These are phyloP conservation scores for Salix caprea DNA, from an alignment of 345 rosid species.

Conservation along the genomic window DNA sequence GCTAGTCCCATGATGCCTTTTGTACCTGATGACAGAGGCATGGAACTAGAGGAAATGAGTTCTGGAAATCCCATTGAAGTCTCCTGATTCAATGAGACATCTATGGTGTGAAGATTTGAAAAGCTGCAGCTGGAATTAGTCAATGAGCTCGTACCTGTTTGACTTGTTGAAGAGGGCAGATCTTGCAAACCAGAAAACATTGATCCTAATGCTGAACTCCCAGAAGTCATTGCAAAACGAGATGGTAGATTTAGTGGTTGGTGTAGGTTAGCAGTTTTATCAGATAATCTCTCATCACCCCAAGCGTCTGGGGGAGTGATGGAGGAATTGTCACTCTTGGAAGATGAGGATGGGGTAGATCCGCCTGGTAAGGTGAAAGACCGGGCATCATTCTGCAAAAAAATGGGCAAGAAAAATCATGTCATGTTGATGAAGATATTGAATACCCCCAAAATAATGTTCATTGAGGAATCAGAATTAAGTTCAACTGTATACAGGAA, in stretches of 20 bases:
- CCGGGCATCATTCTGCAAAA: conserved; percentile 57
- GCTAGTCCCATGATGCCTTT: conserved; percentile 44
- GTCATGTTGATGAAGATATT: not conserved
- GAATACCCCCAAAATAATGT: not conserved
- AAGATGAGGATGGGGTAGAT: conserved; percentile 59
- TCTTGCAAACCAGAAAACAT: conserved; percentile 66
- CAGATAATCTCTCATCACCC: conserved; percentile 89
- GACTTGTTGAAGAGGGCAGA: conserved; percentile 48
- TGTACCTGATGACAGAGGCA: conserved; percentile 38
- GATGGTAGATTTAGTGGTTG: conserved; percentile 54
- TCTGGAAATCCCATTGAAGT: conserved; percentile 49
- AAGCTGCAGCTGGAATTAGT: conserved; percentile 34
- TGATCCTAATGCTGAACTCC: conserved; percentile 56
- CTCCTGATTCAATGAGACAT: conserved; percentile 48
- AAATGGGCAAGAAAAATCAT: not conserved
- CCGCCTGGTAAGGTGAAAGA: conserved; percentile 38
- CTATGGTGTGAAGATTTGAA: conserved; percentile 48
- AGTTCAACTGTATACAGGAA: not conserved
- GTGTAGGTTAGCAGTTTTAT: conserved; percentile 51
- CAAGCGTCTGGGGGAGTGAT: conserved; percentile 98
- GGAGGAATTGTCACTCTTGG: conserved; percentile 68
- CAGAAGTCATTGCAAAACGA: conserved; percentile 51
- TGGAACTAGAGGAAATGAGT: conserved; percentile 48
- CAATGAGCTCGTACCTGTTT: conserved; percentile 39
- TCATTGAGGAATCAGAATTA: not conserved